A percentile compares a stretch with the other conserved stretches of the same genome.
phyloP scores from a whole-genome alignment of 768 basidiomycete species.

The Lentinula aciculospora region DNA sequence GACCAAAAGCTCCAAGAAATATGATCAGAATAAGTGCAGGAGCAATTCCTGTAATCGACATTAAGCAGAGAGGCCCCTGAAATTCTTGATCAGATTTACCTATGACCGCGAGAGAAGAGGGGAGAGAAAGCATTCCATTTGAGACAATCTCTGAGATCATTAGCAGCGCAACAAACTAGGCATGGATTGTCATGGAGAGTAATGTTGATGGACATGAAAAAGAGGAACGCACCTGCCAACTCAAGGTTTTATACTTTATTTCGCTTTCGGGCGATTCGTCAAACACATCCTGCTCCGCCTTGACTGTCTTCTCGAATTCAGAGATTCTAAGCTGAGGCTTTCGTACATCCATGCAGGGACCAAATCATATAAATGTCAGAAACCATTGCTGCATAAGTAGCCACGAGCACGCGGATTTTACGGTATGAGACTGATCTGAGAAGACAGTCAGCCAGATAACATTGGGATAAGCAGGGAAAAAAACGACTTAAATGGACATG shows the following conservation, averaged over 20 bases:
- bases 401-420: not conserved
- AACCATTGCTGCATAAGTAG: too few relatives aligned
- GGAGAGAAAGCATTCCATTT: conserved; percentile 51
- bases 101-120: conserved; percentile 44
- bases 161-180: conserved; percentile 39
- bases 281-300: conserved; percentile 32
- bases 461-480: too few relatives aligned
- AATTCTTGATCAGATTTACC: conserved; percentile 23
- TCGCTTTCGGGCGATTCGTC: conserved; percentile 33
- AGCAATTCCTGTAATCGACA: conserved; percentile 33
- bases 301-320: not conserved
- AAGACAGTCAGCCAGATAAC: too few relatives aligned
- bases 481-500: too few relatives aligned
- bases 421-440: not conserved
- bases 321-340: not conserved
- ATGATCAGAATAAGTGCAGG: conserved; percentile 48
- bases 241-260: conserved; percentile 47
- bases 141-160: conserved; percentile 57
- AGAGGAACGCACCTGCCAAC: conserved; percentile 37
- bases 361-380: too few relatives aligned
- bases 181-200: not conserved
- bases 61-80: not conserved
- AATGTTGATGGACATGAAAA: not conserved
- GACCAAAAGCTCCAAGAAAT: conserved; percentile 44
- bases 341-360: too few relatives aligned